Conservation (phyloP, 177 flowering plant species). For the Vitis hybrid region DNA sequence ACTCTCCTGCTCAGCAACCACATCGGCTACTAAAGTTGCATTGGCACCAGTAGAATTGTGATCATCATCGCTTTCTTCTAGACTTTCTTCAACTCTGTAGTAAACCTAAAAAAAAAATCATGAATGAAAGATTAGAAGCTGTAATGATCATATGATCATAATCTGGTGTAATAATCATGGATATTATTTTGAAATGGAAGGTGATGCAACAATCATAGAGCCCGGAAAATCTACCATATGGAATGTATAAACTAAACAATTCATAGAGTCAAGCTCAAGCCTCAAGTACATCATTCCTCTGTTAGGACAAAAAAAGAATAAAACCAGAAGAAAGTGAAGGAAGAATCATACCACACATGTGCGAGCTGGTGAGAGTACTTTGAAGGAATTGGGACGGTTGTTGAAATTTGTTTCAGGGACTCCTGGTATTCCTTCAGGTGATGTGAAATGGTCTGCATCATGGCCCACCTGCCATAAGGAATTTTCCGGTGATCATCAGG, state of each 20-base stretch:
- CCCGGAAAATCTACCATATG: too few relatives aligned
- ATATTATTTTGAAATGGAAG: too few relatives aligned
- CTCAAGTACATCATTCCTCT: too few relatives aligned
- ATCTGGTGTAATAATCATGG: too few relatives aligned
- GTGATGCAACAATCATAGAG: too few relatives aligned
- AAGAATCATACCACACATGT: conserved; percentile 77
- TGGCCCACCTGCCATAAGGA: conserved; percentile 67
- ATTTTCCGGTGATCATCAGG: conserved; percentile 3
- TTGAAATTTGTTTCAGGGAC: conserved; percentile 94
- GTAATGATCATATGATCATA: too few relatives aligned
- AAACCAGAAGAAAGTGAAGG: neutral
- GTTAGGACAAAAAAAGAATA: too few relatives aligned
- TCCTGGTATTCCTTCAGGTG: conserved; percentile 94
- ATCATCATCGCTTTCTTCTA: conserved; percentile 13
- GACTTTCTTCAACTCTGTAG: conserved; percentile 57
- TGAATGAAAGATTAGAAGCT: too few relatives aligned
- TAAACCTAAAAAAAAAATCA: conserved; percentile 36
- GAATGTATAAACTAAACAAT: too few relatives aligned
- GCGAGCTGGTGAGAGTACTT: conserved; percentile 82
- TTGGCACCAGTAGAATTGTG: neutral
- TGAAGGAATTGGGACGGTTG: conserved; percentile 91
- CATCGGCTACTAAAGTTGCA: conserved; percentile 8
- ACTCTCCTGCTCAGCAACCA: conserved; percentile 15
- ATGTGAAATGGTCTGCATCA: conserved; percentile 86
- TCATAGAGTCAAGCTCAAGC: too few relatives aligned